Evolutionary conservation across 352 stramenopile genomes (phyloP), one percentile per base, ranked within the genome.

Genomic region (Globisporangium barbulae): DNA sequence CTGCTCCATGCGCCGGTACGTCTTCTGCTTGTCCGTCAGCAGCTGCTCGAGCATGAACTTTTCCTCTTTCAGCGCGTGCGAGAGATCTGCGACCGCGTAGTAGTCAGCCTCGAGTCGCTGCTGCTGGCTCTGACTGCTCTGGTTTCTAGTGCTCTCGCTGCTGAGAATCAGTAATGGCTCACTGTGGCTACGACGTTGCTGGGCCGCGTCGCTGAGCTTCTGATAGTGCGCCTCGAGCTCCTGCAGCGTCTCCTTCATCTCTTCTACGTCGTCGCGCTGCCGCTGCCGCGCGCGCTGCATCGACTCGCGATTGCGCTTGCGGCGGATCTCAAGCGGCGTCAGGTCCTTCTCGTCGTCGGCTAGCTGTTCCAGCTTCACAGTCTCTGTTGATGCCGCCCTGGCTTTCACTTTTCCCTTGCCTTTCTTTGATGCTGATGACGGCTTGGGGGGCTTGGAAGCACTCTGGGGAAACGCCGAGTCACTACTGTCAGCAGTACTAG

Each of bases 261-360:
- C 65, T 39, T 79, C 72, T 7, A 85, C 64, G n/a, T 82, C 74
- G 55, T 85, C 74, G 9, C 74, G 65, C 64, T 85, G 76, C 2
- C 74, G 67, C 15, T 69, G 74, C 53, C 76, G 66, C 39, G 76
- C 76, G 52, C 76, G 72, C 48, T 80, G 74, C 76, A 82, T 85
- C n/a, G 74, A 82, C 64, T 85, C 76, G 28, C 76, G 72, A 63
- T 85, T 85, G 39, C 76, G 69, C 64, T 82, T 82, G 58, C 76
- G 74, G 10, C 76, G 76, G 48, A 82, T 75, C 64, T 85, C 76
- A 30, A 85, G 57, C 33, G 76, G 74, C 13, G 74, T 76, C 37
- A 82, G 59, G n/a, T 75, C 64, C 33, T 68, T 70, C 53, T 83
- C 69, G 39, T 78, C 71, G 41, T 66, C 53, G 6, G 59, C 57